phyloP scores from a whole-genome alignment of 2,329 filamentous ascomycete species.

The Trichoderma lentiforme region DNA sequence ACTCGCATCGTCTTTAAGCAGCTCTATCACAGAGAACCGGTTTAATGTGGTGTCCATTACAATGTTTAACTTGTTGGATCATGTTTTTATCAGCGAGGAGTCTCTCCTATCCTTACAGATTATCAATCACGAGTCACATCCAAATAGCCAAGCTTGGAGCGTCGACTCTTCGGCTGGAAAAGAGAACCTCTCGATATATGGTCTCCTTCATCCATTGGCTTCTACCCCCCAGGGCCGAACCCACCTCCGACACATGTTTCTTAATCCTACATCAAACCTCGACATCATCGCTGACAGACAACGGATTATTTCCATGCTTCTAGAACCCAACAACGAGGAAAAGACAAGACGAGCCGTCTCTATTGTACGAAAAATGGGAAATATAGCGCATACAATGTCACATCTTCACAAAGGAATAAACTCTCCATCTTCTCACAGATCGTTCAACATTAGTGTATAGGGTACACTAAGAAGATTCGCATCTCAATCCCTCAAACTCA shows the following conservation, averaged over 20 bases:
- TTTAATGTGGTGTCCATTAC: constrained; percentile 63
- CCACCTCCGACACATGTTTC: constrained; percentile 73
- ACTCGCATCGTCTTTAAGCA: constrained; percentile 58
- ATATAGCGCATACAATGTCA: constrained; percentile 65
- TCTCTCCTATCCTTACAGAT: constrained; percentile 82
- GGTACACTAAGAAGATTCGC: constrained; percentile 68
- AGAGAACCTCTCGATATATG: constrained; percentile 80
- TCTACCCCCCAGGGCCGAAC: constrained; percentile 75
- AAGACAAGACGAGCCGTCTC: constrained; percentile 54
- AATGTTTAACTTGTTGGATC: constrained; percentile 66
- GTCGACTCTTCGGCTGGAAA: constrained; percentile 56
- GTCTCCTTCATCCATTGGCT: constrained; percentile 71
- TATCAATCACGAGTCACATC: constrained; percentile 76
- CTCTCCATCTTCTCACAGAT: constrained; percentile 42
- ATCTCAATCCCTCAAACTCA: constrained; percentile 66
- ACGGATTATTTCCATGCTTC: constrained; percentile 62
- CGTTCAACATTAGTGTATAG: constrained; percentile 69
- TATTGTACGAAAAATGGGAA: constrained; percentile 68
- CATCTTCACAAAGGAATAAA: constrained; percentile 77
- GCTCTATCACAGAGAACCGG: constrained; percentile 39
- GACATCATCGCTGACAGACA: constrained; percentile 69
- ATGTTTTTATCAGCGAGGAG: constrained; percentile 78
- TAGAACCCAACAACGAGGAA: constrained; percentile 63
- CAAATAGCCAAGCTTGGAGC: constrained; percentile 74
- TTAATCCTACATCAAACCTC: constrained; percentile 71